Conservation (phyloP, 352 stramenopile genomes). For the Globisporangium polare region DNA sequence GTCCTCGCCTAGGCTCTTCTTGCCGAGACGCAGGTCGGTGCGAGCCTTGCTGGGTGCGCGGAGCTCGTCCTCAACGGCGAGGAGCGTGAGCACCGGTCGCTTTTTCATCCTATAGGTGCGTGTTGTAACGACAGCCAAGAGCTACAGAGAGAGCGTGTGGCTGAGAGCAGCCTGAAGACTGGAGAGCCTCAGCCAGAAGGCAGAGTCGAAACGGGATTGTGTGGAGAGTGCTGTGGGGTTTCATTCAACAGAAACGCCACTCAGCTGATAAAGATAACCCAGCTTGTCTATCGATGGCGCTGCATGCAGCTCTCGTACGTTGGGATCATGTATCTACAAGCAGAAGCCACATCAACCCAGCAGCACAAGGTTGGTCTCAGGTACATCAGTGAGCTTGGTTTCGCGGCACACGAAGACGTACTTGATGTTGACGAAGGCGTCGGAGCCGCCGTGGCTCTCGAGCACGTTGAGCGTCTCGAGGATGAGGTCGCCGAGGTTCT, state of each 20-base stretch:
- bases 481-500: constrained; percentile 89
- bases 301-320: constrained; percentile 92
- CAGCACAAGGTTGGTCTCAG: background rate
- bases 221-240: background rate
- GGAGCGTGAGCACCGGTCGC: constrained; percentile 16
- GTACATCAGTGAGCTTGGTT: background rate
- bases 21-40: background rate
- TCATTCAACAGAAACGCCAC: background rate
- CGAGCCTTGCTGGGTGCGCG: constrained; percentile 10
- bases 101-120: constrained; percentile 15
- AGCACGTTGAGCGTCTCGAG: constrained; percentile 88
- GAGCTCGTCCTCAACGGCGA: constrained; percentile 19
- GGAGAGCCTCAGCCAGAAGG: background rate
- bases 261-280: background rate
- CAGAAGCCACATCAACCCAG: background rate
- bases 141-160: background rate
- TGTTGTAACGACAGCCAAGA: too few relatives aligned
- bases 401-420: constrained; percentile 12
- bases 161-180: background rate
- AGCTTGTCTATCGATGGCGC: background rate
- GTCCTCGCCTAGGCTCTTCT: constrained; percentile 10
- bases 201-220: background rate
- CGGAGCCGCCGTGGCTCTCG: constrained; percentile 74
- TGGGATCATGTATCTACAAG: constrained; percentile 91
- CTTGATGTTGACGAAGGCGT: constrained; percentile 95